Evolutionary conservation across 2,329 filamentous ascomycete species (phyloP), one percentile per base, ranked within the genome.

Genomic region (Colletotrichum costaricense): DNA sequence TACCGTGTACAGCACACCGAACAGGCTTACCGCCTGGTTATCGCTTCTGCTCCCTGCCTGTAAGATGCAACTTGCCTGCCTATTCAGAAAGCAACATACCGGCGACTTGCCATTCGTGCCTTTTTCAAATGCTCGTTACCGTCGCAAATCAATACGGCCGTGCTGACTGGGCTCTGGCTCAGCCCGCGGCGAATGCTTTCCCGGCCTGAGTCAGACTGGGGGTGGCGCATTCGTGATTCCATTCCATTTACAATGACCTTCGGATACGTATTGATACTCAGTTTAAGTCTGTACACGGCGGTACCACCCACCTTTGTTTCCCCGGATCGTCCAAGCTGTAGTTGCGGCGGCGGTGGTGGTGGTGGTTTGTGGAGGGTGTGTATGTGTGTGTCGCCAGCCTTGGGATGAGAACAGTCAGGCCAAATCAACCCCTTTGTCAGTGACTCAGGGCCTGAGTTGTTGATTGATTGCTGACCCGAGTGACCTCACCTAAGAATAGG

Each of bases 121-220:
- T 62, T 63, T 42, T 26, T 22, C 46, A 16, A 46, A 46, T 49
- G 22, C 22, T n/a, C 59, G 38, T 62, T 42, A 12, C 55, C 42
- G 42, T 57, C 12, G 56, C 55, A 24, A 65, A 60, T 30, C 52
- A 64, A 38, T 60, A 57, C 67, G 46, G 54, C 42, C 59, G 55
- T 55, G 59, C 55, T 62, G 59, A 70, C 70, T 65, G 54, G 55
- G n/a, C 24, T 28, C 8, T 24, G 42, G 35, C 57, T 28, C 46
- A 28, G 63, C 58, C 58, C 69, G 57, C 68, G 55, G 38, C 60
- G 55, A 24, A 24, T 54, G 60, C 35, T 69, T 73, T 67, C 70
- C 70, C 67, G 22, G 66, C 67, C 70, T 73, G 70, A 73, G 66
- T 73, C 70, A 70, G 70, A 64, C 58, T 64, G 70, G 66, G 65